Evolutionary conservation across 768 basidiomycete species (phyloP).

Genomic region (Naganishia randhawae): DNA sequence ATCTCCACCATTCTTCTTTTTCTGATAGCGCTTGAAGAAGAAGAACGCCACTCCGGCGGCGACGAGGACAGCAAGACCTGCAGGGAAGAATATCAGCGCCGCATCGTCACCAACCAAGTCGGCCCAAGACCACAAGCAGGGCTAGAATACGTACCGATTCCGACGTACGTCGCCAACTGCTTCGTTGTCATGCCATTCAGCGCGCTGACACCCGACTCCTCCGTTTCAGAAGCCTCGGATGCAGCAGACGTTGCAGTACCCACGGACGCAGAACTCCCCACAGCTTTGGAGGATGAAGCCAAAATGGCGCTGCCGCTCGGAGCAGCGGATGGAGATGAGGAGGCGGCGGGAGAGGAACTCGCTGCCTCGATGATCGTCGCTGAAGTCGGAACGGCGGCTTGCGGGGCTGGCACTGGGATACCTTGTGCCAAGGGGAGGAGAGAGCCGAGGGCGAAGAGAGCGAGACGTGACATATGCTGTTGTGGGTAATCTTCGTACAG

Average conservation of each 20-base stretch:
- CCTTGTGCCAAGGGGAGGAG: neutral
- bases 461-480: neutral
- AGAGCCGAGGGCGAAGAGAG: neutral
- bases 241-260: neutral
- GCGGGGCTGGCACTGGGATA: neutral
- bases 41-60: neutral
- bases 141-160: slow-evolving; percentile 7
- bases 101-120: too few relatives aligned
- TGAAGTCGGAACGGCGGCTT: neutral
- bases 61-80: neutral
- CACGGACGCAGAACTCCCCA: too few relatives aligned
- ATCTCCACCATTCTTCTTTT: slow-evolving; percentile 3
- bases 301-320: too few relatives aligned
- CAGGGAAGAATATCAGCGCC: neutral
- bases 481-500: neutral
- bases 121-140: neutral
- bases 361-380: too few relatives aligned
- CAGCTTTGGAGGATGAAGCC: too few relatives aligned
- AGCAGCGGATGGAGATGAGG: too few relatives aligned
- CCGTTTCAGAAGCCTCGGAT: neutral
- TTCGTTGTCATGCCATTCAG: neutral
- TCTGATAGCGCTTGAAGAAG: neutral
- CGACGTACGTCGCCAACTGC: slow-evolving; percentile 5
- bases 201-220: neutral
- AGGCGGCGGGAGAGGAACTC: too few relatives aligned